A percentile compares a stretch with the other conserved stretches of the same genome.
These are phyloP conservation scores for Wakefieldia striispora DNA, from an alignment of 768 basidiomycete species.

Conservation along the genomic window DNA sequence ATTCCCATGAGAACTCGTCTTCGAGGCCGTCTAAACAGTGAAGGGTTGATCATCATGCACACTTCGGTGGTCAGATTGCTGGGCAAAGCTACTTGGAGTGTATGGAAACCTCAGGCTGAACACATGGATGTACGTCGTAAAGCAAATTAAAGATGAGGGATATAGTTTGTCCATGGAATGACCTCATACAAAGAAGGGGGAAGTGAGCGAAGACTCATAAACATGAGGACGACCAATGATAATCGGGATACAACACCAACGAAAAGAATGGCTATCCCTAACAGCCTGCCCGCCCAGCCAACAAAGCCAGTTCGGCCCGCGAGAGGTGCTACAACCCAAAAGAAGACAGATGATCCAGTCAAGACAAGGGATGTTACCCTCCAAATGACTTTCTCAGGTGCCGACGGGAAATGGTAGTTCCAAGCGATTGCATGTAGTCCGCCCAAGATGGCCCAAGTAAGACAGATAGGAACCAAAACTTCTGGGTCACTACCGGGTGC, in stretches of 20 bases:
- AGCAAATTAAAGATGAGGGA: too few relatives aligned
- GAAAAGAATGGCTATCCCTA: background rate
- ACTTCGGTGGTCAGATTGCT: too few relatives aligned
- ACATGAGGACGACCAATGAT: background rate
- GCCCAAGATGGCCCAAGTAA: background rate
- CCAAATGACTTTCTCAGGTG: background rate
- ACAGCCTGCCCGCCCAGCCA: too few relatives aligned
- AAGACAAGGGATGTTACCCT: background rate
- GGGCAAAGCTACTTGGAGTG: too few relatives aligned
- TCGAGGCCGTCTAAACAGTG: too few relatives aligned
- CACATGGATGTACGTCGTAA: too few relatives aligned
- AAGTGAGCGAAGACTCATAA: conserved; percentile 3
- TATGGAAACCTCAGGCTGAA: too few relatives aligned
- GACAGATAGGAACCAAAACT: background rate
- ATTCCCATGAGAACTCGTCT: too few relatives aligned
- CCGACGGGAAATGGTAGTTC: background rate
- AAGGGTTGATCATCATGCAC: too few relatives aligned
- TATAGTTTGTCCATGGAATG: background rate
- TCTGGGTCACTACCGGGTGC: too few relatives aligned
- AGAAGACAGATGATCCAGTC: background rate
- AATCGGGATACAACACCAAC: background rate
- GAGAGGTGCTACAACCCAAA: too few relatives aligned
- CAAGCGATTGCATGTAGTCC: background rate
- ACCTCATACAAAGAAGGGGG: background rate
- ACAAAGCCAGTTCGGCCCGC: background rate